phyloP scores from a whole-genome alignment of 2,329 filamentous ascomycete genomes.

The Colletotrichum karsti region DNA sequence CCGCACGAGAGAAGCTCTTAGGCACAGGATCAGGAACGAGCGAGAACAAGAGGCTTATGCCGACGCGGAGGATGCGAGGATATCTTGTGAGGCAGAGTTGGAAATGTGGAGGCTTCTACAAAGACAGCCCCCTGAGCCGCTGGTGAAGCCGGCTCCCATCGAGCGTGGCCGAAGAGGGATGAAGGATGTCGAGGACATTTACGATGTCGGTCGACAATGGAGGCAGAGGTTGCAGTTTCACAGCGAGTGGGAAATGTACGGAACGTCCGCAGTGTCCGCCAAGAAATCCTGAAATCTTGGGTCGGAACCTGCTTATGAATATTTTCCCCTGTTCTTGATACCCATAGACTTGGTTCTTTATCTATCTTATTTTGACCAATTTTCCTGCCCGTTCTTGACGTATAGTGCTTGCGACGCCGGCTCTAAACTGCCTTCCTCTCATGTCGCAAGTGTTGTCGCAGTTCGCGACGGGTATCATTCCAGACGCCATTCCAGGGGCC shows the following conservation, averaged over 20 bases:
- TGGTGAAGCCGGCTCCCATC: slow-evolving; percentile 40
- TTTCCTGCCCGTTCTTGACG: not conserved
- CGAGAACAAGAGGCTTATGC: slow-evolving; percentile 53
- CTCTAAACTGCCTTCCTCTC: not conserved
- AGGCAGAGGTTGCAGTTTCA: slow-evolving; percentile 43
- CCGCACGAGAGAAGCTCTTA: slow-evolving; percentile 45
- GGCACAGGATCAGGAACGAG: slow-evolving; percentile 49
- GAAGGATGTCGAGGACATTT: slow-evolving; percentile 44
- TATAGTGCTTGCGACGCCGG: not conserved
- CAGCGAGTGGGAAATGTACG: slow-evolving; percentile 52
- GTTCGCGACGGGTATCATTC: slow-evolving; percentile 23
- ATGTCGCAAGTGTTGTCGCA: not conserved
- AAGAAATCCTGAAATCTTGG: not conserved
- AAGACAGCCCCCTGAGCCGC: slow-evolving; percentile 43
- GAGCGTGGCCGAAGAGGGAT: slow-evolving; percentile 37
- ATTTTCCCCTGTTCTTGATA: slow-evolving; percentile 13
- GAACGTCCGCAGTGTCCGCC: not conserved
- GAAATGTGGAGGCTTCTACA: slow-evolving; percentile 56
- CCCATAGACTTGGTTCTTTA: slow-evolving; percentile 12
- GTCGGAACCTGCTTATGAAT: not conserved
- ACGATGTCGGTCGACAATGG: slow-evolving; percentile 49
- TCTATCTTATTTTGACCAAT: not conserved
- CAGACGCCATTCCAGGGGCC: not conserved
- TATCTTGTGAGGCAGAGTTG: slow-evolving; percentile 50
- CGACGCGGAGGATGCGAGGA: slow-evolving; percentile 49